phyloP scores from a whole-genome alignment of 306 rosid species.

The Trifolium subterraneum region DNA sequence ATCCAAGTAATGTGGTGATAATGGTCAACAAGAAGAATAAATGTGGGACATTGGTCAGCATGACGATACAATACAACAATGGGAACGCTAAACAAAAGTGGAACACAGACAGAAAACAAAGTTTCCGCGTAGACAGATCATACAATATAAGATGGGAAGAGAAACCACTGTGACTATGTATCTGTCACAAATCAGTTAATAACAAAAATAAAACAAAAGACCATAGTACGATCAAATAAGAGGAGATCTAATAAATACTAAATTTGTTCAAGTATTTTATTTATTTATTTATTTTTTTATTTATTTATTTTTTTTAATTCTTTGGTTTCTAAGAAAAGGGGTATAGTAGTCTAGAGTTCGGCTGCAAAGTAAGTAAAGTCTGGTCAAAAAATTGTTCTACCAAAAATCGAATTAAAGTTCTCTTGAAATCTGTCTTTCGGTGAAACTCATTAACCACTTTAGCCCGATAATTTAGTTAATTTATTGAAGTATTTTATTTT shows the following conservation, averaged over 20 bases:
- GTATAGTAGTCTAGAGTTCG: too few species aligned
- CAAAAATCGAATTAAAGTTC: too few species aligned
- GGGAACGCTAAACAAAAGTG: conserved; percentile 54
- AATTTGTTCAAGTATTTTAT: too few species aligned
- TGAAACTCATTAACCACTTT: too few species aligned
- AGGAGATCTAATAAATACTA: neutral
- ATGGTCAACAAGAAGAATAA: conserved; percentile 21
- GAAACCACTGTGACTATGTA: neutral
- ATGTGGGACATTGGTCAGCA: conserved; percentile 49
- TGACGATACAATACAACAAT: conserved; percentile 77
- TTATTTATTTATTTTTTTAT: too few species aligned
- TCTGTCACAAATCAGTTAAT: neutral
- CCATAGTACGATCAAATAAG: neutral
- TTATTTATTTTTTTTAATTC: too few species aligned
- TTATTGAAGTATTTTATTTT: too few species aligned
- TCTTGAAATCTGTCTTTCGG: too few species aligned
- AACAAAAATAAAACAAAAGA: neutral
- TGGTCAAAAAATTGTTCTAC: too few species aligned
- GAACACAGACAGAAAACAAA: conserved; percentile 1
- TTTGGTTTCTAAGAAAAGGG: too few species aligned
- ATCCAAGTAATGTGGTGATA: conserved; percentile 2
- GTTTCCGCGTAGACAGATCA: conserved; percentile 93
- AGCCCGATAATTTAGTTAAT: too few species aligned
- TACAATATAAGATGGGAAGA: neutral
- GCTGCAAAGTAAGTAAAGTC: too few species aligned